These are phyloP conservation scores for Hypsizygus marmoreus DNA, from an alignment of 768 basidiomycete genomes.

Conservation along the genomic window DNA sequence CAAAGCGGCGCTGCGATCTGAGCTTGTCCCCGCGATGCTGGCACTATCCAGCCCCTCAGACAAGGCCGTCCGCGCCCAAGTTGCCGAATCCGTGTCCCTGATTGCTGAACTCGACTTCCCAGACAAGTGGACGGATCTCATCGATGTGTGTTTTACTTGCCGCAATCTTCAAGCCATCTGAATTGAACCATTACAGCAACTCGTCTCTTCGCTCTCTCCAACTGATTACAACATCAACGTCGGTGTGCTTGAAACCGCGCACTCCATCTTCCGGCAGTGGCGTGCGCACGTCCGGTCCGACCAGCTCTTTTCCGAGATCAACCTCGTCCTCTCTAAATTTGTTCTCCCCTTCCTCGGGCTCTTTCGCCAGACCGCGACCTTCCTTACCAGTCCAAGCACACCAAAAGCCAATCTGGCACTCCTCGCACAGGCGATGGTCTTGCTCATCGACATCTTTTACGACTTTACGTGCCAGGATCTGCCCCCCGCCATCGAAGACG, in stretches of 20 bases:
- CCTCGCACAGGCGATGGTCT: conserved; percentile 73
- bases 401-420: conserved; percentile 43
- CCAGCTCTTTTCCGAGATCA: conserved; percentile 86
- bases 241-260: conserved; percentile 90
- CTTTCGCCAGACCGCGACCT: conserved; percentile 65
- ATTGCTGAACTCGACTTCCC: conserved; percentile 95
- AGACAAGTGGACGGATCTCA: conserved; percentile 80
- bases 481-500: conserved; percentile 91
- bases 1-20: conserved; percentile 68
- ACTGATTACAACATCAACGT: conserved; percentile 85
- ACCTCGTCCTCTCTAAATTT: conserved; percentile 84
- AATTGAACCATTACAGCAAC: conserved; percentile 60
- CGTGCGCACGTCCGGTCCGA: conserved; percentile 88
- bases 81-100: conserved; percentile 91
- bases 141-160: conserved; percentile 64
- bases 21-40: conserved; percentile 93
- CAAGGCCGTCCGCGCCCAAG: conserved; percentile 75
- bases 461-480: conserved; percentile 96
- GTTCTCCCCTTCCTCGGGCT: conserved; percentile 81
- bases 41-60: conserved; percentile 72
- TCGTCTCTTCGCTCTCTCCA: conserved; percentile 78
- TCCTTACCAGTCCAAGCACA: conserved; percentile 42
- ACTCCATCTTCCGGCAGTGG: conserved; percentile 95
- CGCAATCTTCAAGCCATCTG: no score
- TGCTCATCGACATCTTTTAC: conserved; percentile 86